Base-by-base conservation (phyloP, 2,329 filamentous ascomycete genomes). In the Colletotrichum acutatum region DNA sequence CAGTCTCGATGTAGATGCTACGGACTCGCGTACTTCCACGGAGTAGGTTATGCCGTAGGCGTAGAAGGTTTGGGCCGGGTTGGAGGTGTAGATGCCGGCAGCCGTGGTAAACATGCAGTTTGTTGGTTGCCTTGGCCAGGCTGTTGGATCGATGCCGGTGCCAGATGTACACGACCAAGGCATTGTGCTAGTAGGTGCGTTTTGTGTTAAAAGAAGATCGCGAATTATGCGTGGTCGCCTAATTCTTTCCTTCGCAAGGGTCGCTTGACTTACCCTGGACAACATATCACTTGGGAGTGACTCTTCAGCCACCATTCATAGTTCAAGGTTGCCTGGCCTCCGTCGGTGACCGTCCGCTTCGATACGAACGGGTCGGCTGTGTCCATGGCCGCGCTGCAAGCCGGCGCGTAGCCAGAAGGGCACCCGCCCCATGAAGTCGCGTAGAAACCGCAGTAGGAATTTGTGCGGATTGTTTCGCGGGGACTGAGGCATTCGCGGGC, bases 361-460 rank as follows among this genome's bases (percentile, higher is more conserved):
- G 19, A 49, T 9, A n/a, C 8, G 19, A n/a, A 19, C 6, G 42
- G 42, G 7, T 2, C 8, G 34, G 11, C 16, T 16, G 7, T 7
- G 12, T 16, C 57, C 22, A n/a, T 7, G 4, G 14, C 26, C 7
- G n/a, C 5, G 11, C 32, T n/a, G 5, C 58, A 60, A 4, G 46
- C 63, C 16, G 49, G 26, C 0, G 63, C 57, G 46, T 52, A 71
- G 37, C 63, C 68, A 26, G 24, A 14, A n/a, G 68, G 68, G 22
- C 68, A 71, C 30, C 32, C 63, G 28, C 34, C 22, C 32, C 49
- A 37, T n/a, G 37, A 7, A 32, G 12, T 32, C 2, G 63, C 57
- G 32, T 46, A 32, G 2, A 30, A 14, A 9, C 11, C n/a, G 12
- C 11, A 6, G 26, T 37, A 63, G 19, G 6, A 1, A 22, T 12